Percentiles rank a stretch among this genome's conserved stretches.
Conservation (phyloP, 257 asterid species). For the Solanum ahanhuiri region DNA sequence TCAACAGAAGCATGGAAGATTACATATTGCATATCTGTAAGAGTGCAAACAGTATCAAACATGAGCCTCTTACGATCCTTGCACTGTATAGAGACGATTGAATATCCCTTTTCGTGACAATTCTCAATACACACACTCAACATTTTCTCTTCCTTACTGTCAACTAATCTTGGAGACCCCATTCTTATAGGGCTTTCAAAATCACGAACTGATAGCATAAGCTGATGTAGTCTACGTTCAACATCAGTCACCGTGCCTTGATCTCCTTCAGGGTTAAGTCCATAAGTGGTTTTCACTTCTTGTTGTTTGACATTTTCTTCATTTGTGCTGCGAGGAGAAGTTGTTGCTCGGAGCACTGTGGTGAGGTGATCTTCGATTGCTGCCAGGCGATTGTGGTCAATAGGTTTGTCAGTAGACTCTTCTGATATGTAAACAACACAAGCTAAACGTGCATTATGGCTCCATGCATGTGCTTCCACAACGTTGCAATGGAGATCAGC, state of each 20-base stretch:
- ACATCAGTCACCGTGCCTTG: conserved; percentile 36
- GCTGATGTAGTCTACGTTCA: conserved; percentile 67
- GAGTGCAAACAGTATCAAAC: conserved; percentile 85
- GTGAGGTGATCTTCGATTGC: conserved; percentile 56
- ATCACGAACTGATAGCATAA: conserved; percentile 51
- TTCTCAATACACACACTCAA: conserved; percentile 40
- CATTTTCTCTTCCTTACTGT: conserved; percentile 22
- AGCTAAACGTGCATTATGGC: conserved; percentile 59
- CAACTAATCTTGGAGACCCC: not conserved
- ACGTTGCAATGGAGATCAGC: conserved; percentile 67
- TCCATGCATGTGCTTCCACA: conserved; percentile 72
- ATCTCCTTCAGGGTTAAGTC: conserved; percentile 33
- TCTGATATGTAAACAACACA: conserved; percentile 61
- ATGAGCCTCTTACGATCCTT: conserved; percentile 61
- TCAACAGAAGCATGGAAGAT: conserved; percentile 72
- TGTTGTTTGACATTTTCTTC: conserved; percentile 24
- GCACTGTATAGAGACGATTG: conserved; percentile 49
- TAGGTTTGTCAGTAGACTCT: conserved; percentile 27
- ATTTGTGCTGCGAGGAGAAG: conserved; percentile 7
- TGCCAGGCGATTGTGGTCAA: conserved; percentile 46
- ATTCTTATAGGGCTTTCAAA: conserved; percentile 27
- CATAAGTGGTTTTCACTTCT: conserved; percentile 40
- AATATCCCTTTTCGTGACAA: conserved; percentile 63
- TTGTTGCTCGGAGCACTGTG: conserved; percentile 55
- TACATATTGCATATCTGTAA: conserved; percentile 59